phyloP scores from a whole-genome alignment of 75 land plant species.

The Gnetum montanum region DNA sequence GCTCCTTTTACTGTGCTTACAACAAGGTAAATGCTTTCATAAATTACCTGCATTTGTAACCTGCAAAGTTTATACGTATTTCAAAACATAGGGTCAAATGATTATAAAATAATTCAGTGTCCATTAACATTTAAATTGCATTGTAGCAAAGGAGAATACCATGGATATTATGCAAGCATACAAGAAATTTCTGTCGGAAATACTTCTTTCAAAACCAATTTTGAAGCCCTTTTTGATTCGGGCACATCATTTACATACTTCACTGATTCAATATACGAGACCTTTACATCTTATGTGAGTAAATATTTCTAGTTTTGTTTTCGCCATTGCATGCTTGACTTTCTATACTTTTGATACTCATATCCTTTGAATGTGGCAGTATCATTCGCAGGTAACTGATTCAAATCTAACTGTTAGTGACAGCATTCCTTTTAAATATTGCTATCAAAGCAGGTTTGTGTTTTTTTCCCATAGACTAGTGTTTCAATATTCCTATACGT shows the following conservation, averaged over 20 bases:
- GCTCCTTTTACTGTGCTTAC: constrained; percentile 41
- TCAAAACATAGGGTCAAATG: background rate
- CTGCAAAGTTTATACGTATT: background rate
- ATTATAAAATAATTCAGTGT: background rate
- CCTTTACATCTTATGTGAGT: constrained; percentile 46
- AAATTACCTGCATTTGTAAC: background rate
- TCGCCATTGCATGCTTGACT: background rate
- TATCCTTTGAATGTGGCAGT: constrained; percentile 17
- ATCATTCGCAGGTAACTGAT: constrained; percentile 28
- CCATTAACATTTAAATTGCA: background rate
- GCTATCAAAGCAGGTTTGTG: constrained; percentile 42
- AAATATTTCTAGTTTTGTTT: constrained; percentile 1
- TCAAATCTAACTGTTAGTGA: constrained; percentile 7
- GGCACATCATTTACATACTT: constrained; percentile 86
- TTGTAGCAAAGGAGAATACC: too few species aligned
- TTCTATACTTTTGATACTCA: background rate
- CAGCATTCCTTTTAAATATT: constrained; percentile 58
- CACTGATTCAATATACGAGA: constrained; percentile 37
- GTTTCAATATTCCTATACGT: background rate
- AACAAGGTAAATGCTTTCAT: constrained; percentile 34
- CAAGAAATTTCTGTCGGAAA: constrained; percentile 1
- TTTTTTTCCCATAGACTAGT: background rate
- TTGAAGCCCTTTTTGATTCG: constrained; percentile 66
- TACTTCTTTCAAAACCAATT: background rate
- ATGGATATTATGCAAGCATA: background rate